Percentiles rank a stretch among this genome's conserved stretches.
phyloP scores from a whole-genome alignment of 352 stramenopile species.

The Phytophthora palmivora region DNA sequence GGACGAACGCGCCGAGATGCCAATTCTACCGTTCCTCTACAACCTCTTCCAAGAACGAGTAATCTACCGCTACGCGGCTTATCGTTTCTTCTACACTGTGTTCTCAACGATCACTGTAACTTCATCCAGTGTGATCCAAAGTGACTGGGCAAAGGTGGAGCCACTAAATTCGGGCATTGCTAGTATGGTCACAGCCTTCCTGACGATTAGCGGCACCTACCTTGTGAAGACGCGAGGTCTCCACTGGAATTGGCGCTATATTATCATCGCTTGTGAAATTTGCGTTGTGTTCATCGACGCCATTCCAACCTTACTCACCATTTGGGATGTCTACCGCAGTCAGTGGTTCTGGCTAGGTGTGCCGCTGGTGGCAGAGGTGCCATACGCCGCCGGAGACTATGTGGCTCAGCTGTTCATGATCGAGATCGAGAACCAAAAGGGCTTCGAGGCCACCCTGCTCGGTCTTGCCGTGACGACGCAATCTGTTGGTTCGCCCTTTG shows the following conservation, averaged over 20 bases:
- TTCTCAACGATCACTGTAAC: slow-evolving; percentile 55
- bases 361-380: slow-evolving; percentile 49
- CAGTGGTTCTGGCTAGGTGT: slow-evolving; percentile 71
- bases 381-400: slow-evolving; percentile 38
- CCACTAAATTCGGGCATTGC: slow-evolving; percentile 61
- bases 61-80: slow-evolving; percentile 55
- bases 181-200: slow-evolving; percentile 46
- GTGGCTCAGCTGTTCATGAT: slow-evolving; percentile 53
- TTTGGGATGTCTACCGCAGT: slow-evolving; percentile 63
- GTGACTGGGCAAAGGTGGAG: slow-evolving; percentile 57
- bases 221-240: slow-evolving; percentile 51
- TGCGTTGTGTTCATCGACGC: slow-evolving; percentile 51
- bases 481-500: slow-evolving; percentile 49
- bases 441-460: slow-evolving; percentile 58
- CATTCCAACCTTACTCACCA: slow-evolving; percentile 54
- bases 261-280: slow-evolving; percentile 47
- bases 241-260: slow-evolving; percentile 57
- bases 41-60: slow-evolving; percentile 49
- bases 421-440: slow-evolving; percentile 45
- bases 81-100: slow-evolving; percentile 52
- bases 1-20: slow-evolving; percentile 26
- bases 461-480: slow-evolving; percentile 45
- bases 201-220: slow-evolving; percentile 42
- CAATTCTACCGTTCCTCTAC: slow-evolving; percentile 44
- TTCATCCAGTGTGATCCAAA: slow-evolving; percentile 52